Conservation (phyloP, 2,329 filamentous ascomycete genomes). For the Fusarium protoensiforme region DNA sequence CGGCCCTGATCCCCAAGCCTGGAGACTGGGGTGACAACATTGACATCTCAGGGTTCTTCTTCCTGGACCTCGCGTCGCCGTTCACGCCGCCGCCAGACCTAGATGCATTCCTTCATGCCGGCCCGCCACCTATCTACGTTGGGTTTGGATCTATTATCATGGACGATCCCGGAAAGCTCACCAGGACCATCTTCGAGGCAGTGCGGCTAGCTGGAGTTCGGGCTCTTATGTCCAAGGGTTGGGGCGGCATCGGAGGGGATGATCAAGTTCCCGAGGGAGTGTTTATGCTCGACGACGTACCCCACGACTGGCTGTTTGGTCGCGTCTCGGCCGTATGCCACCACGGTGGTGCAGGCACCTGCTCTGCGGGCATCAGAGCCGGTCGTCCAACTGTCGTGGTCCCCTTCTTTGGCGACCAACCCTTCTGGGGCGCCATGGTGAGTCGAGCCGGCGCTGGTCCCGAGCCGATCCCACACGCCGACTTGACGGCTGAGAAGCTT, state of each 20-base stretch:
- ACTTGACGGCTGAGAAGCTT: constrained; percentile 73
- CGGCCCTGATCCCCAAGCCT: constrained; percentile 41
- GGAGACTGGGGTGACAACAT: constrained; percentile 78
- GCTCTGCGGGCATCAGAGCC: constrained; percentile 83
- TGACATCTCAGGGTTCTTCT: constrained; percentile 80
- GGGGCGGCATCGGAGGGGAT: constrained; percentile 85
- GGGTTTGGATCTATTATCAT: constrained; percentile 88
- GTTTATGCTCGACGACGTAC: constrained; percentile 85
- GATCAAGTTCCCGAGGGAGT: constrained; percentile 77
- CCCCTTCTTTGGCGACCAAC: constrained; percentile 88
- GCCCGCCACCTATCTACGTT: constrained; percentile 81
- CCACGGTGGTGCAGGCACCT: constrained; percentile 91
- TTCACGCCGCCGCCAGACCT: constrained; percentile 75
- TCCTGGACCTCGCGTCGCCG: constrained; percentile 73
- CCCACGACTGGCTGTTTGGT: constrained; percentile 90
- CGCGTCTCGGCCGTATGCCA: constrained; percentile 85
- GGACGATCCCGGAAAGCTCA: constrained; percentile 78
- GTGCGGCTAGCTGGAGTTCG: constrained; percentile 73
- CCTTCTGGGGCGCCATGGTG: constrained; percentile 85
- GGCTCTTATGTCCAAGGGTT: constrained; percentile 86
- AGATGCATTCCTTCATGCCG: constrained; percentile 72
- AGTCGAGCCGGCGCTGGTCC: constrained; percentile 78
- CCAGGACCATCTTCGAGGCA: constrained; percentile 78
- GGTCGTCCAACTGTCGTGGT: constrained; percentile 86
- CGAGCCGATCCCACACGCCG: constrained; percentile 74